These are phyloP conservation scores for Pseudogymnoascus sp. DNA, from an alignment of 2,329 filamentous ascomycete species.

Conservation along the genomic window DNA sequence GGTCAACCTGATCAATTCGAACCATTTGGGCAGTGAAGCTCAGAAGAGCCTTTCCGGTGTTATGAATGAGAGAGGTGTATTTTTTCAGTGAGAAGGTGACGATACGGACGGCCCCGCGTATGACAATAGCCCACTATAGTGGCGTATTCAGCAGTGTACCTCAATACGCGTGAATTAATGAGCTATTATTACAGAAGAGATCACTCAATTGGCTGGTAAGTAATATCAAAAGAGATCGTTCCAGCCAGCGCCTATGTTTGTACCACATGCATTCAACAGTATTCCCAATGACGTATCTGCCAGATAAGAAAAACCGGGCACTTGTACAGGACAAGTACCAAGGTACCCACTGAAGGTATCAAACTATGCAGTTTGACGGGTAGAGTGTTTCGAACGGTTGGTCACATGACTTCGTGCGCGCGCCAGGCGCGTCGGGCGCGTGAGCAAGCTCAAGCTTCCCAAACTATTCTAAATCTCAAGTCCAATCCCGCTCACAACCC, in stretches of 20 bases:
- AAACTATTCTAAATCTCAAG: background rate
- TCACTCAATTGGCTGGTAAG: background rate
- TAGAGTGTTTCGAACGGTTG: background rate
- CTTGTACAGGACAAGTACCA: background rate
- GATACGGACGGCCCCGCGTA: background rate
- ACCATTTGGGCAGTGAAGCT: conserved; percentile 55
- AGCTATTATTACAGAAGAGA: background rate
- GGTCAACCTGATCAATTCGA: conserved; percentile 79
- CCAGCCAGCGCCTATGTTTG: background rate
- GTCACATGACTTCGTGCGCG: background rate
- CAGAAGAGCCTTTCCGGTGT: background rate
- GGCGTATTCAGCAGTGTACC: background rate
- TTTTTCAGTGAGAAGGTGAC: background rate
- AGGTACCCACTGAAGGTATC: background rate
- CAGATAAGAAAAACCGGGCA: conserved; percentile 5
- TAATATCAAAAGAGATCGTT: background rate
- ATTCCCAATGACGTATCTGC: background rate
- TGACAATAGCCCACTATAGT: conserved; percentile 1
- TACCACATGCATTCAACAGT: conserved; percentile 3
- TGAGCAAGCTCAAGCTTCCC: background rate
- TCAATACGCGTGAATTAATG: background rate
- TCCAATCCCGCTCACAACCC: background rate
- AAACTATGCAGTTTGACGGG: background rate
- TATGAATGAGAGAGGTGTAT: background rate
- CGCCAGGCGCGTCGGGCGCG: background rate